Percentiles rank a stretch among this genome's conserved stretches.
phyloP scores from a whole-genome alignment of 202 grass and related monocot species.

The Schoenoplectus tabernaemontani region DNA sequence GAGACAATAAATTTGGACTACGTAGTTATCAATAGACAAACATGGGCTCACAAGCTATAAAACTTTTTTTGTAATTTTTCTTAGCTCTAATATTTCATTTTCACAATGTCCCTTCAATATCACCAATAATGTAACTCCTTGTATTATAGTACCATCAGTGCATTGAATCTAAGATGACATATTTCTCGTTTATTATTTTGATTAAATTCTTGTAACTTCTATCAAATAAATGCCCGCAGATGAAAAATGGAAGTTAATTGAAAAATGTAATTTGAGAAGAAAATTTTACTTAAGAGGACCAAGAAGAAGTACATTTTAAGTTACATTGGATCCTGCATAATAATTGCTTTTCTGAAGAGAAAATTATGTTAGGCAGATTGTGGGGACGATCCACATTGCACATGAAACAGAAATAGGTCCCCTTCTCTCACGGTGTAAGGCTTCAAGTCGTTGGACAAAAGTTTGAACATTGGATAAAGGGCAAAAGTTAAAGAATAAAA shows the following conservation, averaged over 20 bases:
- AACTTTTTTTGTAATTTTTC: slow-evolving; percentile 11
- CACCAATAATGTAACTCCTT: neutral
- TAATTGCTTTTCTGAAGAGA: slow-evolving; percentile 13
- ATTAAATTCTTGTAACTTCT: neutral
- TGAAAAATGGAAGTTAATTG: neutral
- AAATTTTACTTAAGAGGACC: neutral
- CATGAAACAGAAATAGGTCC: slow-evolving; percentile 14
- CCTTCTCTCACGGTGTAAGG: neutral
- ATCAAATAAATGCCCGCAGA: neutral
- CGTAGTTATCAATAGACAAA: slow-evolving; percentile 4
- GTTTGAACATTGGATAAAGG: neutral
- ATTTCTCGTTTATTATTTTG: neutral
- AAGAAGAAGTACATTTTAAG: slow-evolving; percentile 8
- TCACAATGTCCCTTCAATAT: neutral
- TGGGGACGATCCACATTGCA: slow-evolving; percentile 3
- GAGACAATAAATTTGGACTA: neutral
- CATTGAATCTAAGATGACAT: neutral
- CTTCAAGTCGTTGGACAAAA: neutral
- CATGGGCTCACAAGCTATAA: neutral
- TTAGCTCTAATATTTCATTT: slow-evolving; percentile 2
- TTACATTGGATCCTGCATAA: neutral
- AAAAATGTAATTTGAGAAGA: neutral
- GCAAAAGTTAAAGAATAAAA: no score
- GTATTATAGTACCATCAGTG: neutral
- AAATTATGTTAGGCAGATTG: neutral